These are phyloP conservation scores for Aspergillus wentii DNA, from an alignment of 495 filamentous ascomycete genomes.

Conservation along the genomic window DNA sequence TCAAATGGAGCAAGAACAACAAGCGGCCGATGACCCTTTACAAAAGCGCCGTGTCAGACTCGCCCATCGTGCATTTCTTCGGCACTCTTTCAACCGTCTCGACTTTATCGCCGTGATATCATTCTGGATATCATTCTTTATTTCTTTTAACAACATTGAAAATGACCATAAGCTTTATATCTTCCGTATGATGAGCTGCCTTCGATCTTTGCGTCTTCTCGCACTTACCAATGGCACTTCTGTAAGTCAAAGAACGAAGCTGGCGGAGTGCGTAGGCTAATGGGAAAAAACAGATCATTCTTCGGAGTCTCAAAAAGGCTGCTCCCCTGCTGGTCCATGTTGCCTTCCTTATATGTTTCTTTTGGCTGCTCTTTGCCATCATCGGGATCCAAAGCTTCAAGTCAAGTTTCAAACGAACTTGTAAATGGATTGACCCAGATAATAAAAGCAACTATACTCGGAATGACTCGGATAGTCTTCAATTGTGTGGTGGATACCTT, in stretches of 20 bases:
- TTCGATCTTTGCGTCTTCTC: slow-evolving; percentile 85
- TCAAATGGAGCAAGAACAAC: slow-evolving; percentile 42
- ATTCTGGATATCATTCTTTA: slow-evolving; percentile 83
- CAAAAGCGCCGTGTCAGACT: slow-evolving; percentile 81
- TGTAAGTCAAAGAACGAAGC: slow-evolving; percentile 38
- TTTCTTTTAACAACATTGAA: slow-evolving; percentile 66
- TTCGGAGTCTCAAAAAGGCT: slow-evolving; percentile 92
- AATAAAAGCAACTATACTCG: slow-evolving; percentile 32
- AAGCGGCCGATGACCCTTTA: slow-evolving; percentile 56
- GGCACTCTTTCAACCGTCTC: slow-evolving; percentile 91
- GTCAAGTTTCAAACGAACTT: slow-evolving; percentile 80
- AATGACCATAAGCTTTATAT: slow-evolving; percentile 68
- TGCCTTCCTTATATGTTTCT: slow-evolving; percentile 93
- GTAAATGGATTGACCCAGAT: slow-evolving; percentile 71
- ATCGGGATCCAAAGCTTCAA: slow-evolving; percentile 98
- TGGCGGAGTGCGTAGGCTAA: slow-evolving; percentile 12
- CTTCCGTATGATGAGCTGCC: slow-evolving; percentile 92
- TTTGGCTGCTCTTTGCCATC: slow-evolving; percentile 98
- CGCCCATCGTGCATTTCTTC: slow-evolving; percentile 85
- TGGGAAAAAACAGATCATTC: slow-evolving; percentile 59
- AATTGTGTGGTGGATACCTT: slow-evolving; percentile 84
- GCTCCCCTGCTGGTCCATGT: slow-evolving; percentile 92
- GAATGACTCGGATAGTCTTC: slow-evolving; percentile 51
- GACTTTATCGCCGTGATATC: slow-evolving; percentile 96
- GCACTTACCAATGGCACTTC: slow-evolving; percentile 87